phyloP scores from a whole-genome alignment of 1,139 yeast species.

The Saccharomyces hybrid region DNA sequence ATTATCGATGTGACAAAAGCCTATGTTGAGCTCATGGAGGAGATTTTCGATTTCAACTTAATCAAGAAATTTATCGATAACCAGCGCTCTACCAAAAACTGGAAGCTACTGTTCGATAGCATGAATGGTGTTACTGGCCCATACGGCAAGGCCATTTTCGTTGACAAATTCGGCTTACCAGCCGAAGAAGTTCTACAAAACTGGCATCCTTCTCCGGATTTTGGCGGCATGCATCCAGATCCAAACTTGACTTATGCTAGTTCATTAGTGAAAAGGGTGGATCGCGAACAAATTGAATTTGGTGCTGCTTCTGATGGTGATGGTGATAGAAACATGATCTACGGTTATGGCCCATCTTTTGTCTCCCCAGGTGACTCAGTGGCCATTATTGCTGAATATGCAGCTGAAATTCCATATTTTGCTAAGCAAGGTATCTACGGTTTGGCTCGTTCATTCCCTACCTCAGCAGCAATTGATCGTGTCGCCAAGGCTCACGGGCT shows the following conservation, averaged over 20 bases:
- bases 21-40: conserved; percentile 73
- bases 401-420: conserved; percentile 81
- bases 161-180: conserved; percentile 76
- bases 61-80: conserved; percentile 60
- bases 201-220: conserved; percentile 71
- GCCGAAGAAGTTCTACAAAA: conserved; percentile 61
- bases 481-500: conserved; percentile 78
- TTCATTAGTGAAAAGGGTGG: conserved; percentile 79
- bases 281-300: conserved; percentile 69
- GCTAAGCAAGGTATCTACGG: conserved; percentile 81
- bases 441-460: conserved; percentile 97
- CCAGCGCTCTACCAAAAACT: conserved; percentile 43
- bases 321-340: conserved; percentile 97
- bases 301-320: conserved; percentile 99
- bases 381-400: conserved; percentile 93
- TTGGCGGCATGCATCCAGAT: conserved; percentile 97
- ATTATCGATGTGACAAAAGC: conserved; percentile 75
- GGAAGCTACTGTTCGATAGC: conserved; percentile 78
- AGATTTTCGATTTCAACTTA: conserved; percentile 78
- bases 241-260: conserved; percentile 94
- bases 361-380: conserved; percentile 98
- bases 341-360: conserved; percentile 84
- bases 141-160: conserved; percentile 76
- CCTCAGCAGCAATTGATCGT: conserved; percentile 86
- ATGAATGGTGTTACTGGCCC: conserved; percentile 97